Percentiles rank a stretch among this genome's conserved stretches.
These are phyloP conservation scores for Baudoinia panamericana DNA, from an alignment of 495 filamentous ascomycete genomes.

Conservation along the genomic window DNA sequence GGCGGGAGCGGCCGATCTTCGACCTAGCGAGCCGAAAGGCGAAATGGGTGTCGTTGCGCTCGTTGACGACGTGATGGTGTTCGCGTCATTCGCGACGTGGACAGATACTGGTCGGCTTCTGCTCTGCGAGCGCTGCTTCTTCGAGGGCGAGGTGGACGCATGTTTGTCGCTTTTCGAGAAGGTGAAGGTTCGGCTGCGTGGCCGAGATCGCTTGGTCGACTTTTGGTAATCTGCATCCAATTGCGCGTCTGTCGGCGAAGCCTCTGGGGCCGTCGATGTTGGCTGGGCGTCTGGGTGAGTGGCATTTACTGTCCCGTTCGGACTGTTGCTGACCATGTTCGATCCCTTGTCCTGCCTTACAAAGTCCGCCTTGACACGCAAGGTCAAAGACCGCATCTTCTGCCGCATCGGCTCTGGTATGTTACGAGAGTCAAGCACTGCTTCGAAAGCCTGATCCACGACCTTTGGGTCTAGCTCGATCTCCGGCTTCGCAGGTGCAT, in stretches of 20 bases:
- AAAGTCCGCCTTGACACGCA: slow-evolving; percentile 87
- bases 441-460: slow-evolving; percentile 43
- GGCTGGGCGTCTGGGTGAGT: too few relatives aligned
- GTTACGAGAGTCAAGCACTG: slow-evolving; percentile 68
- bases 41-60: slow-evolving; percentile 22
- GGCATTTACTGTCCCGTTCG: slow-evolving; percentile 5
- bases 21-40: slow-evolving; percentile 35
- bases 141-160: slow-evolving; percentile 38
- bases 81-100: slow-evolving; percentile 33
- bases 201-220: slow-evolving; percentile 27
- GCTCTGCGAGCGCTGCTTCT: slow-evolving; percentile 42
- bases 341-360: slow-evolving; percentile 68
- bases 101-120: slow-evolving; percentile 31
- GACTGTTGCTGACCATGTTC: slow-evolving; percentile 35
- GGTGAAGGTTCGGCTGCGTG: slow-evolving; percentile 65
- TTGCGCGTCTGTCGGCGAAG: background rate
- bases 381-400: slow-evolving; percentile 80
- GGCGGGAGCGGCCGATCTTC: slow-evolving; percentile 28
- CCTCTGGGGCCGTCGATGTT: too few relatives aligned
- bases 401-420: slow-evolving; percentile 86
- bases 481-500: slow-evolving; percentile 12
- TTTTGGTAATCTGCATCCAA: slow-evolving; percentile 6
- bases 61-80: background rate
- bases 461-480: slow-evolving; percentile 31
- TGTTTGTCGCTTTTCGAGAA: slow-evolving; percentile 42